These are phyloP conservation scores for Mytilinidion resinicola DNA, from an alignment of 495 filamentous ascomycete species.

Conservation along the genomic window DNA sequence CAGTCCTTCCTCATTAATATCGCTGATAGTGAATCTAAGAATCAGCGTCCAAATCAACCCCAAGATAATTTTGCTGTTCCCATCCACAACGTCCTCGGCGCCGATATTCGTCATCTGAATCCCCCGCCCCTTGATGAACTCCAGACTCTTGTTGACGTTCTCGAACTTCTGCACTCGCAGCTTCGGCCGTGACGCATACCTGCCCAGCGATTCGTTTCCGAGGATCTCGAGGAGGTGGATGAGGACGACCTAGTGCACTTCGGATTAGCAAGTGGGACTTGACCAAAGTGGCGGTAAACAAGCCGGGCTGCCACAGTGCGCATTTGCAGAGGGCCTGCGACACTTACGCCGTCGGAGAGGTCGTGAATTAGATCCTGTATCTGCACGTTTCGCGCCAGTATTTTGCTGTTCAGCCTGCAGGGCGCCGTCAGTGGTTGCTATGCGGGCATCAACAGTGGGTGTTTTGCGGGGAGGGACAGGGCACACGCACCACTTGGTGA, in stretches of 20 bases:
- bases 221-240: slow-evolving; percentile 97
- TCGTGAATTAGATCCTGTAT: slow-evolving; percentile 82
- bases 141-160: slow-evolving; percentile 91
- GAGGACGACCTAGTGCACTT: slow-evolving; percentile 64
- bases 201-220: slow-evolving; percentile 84
- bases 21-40: slow-evolving; percentile 93
- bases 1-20: slow-evolving; percentile 97
- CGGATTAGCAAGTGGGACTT: slow-evolving; percentile 1
- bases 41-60: slow-evolving; percentile 97
- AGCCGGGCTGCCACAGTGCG: neutral
- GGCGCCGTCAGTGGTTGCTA: neutral
- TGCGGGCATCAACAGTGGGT: neutral
- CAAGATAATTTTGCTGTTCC: slow-evolving; percentile 94
- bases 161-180: slow-evolving; percentile 95
- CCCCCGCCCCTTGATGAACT: slow-evolving; percentile 82
- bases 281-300: neutral
- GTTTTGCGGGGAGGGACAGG: neutral
- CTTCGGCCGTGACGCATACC: slow-evolving; percentile 93
- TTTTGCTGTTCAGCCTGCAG: slow-evolving; percentile 86
- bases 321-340: neutral
- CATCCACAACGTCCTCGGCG: slow-evolving; percentile 96
- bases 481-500: slow-evolving; percentile 80
- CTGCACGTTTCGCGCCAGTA: slow-evolving; percentile 63
- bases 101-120: slow-evolving; percentile 99
- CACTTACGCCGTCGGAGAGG: slow-evolving; percentile 83